Percentiles rank a stretch among this genome's conserved stretches.
Conservation (phyloP, 371 early-diverging fungal genomes). For the Globomyces sp. region DNA sequence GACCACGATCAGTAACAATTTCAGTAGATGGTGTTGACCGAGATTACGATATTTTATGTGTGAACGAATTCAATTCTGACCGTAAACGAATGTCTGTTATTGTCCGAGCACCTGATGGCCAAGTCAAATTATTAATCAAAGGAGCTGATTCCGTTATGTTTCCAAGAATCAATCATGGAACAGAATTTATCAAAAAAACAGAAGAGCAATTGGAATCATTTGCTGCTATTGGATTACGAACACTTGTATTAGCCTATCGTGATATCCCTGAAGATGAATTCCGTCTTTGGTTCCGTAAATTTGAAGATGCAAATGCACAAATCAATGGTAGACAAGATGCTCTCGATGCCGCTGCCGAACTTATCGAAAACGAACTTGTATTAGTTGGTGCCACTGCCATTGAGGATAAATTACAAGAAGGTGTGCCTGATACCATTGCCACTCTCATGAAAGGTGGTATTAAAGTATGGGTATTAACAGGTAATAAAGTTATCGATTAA, state of each 20-base stretch:
- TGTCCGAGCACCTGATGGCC: constrained; percentile 82
- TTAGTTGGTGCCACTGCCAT: constrained; percentile 96
- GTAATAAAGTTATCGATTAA: constrained; percentile 32
- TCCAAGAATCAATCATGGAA: constrained; percentile 56
- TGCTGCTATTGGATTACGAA: constrained; percentile 63
- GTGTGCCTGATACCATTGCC: constrained; percentile 90
- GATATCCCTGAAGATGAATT: constrained; percentile 61
- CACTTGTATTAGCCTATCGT: constrained; percentile 73
- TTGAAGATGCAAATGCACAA: constrained; percentile 66
- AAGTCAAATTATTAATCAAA: constrained; percentile 90
- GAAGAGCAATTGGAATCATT: constrained; percentile 2
- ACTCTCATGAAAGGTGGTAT: constrained; percentile 88
- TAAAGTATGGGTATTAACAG: constrained; percentile 98
- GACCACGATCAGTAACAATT: constrained; percentile 50
- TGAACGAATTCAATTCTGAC: constrained; percentile 95
- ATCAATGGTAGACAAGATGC: constrained; percentile 67
- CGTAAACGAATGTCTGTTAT: constrained; percentile 95
- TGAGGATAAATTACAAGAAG: constrained; percentile 95
- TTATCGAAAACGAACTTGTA: constrained; percentile 74
- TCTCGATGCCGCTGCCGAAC: constrained; percentile 67
- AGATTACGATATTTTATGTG: constrained; percentile 80
- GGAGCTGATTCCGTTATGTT: constrained; percentile 98
- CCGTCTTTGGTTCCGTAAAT: constrained; percentile 60
- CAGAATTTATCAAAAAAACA: constrained; percentile 67
- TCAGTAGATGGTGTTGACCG: constrained; percentile 55